phyloP scores from a whole-genome alignment of 2,329 filamentous ascomycete genomes.

The Cladophialophora chaetospira region DNA sequence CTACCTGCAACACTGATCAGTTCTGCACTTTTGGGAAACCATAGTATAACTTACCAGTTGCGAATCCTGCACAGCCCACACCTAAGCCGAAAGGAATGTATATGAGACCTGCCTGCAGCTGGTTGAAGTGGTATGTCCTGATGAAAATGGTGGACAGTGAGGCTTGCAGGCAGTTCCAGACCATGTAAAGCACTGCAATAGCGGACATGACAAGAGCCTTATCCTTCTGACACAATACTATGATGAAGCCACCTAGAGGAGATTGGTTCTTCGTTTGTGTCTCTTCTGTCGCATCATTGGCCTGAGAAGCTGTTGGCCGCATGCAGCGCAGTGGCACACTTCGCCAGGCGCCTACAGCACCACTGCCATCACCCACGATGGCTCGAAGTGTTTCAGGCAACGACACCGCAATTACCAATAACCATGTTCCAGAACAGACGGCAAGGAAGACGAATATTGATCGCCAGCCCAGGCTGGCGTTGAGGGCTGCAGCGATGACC shows the following conservation, averaged over 20 bases:
- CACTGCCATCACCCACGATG: slow-evolving; percentile 41
- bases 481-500: slow-evolving; percentile 52
- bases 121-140: slow-evolving; percentile 41
- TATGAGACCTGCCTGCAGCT: slow-evolving; percentile 46
- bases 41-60: neutral
- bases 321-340: no score
- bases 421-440: slow-evolving; percentile 43
- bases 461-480: slow-evolving; percentile 52
- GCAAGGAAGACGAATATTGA: slow-evolving; percentile 58
- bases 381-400: slow-evolving; percentile 40
- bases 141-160: neutral
- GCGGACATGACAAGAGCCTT: neutral
- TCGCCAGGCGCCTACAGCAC: no score
- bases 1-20: no score
- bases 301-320: no score
- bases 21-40: no score
- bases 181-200: neutral
- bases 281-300: no score
- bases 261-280: no score
- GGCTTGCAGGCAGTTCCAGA: neutral
- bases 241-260: no score
- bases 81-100: slow-evolving; percentile 45
- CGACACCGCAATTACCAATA: slow-evolving; percentile 29
- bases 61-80: no score
- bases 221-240: neutral